Evolutionary conservation across 352 stramenopile species (phyloP).

Genomic region (Globisporangium barbulae): DNA sequence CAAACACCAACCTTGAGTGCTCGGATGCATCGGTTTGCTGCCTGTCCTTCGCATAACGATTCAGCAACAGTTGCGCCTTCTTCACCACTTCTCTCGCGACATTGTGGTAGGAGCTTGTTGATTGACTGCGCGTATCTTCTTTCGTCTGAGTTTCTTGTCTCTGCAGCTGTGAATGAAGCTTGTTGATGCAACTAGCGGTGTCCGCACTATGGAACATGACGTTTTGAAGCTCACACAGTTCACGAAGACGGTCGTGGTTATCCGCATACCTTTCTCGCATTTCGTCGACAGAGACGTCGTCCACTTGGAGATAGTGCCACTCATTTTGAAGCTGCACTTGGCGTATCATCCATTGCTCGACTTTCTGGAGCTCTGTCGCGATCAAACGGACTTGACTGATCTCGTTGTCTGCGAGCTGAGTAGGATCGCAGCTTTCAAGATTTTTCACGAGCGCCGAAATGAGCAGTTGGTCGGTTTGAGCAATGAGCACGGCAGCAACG

Average conservation of each 20-base stretch:
- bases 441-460: neutral
- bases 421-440: neutral
- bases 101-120: conserved; percentile 24
- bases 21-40: neutral
- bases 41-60: conserved; percentile 19
- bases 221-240: conserved; percentile 49
- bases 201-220: conserved; percentile 36
- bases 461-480: conserved; percentile 5
- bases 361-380: conserved; percentile 30
- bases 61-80: conserved; percentile 32
- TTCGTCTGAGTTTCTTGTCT: conserved; percentile 14
- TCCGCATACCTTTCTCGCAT: conserved; percentile 52
- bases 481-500: conserved; percentile 14
- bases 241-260: conserved; percentile 42
- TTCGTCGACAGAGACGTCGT: conserved; percentile 36
- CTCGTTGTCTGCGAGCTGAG: neutral
- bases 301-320: conserved; percentile 46
- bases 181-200: conserved; percentile 31
- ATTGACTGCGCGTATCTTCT: neutral
- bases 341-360: conserved; percentile 66
- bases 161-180: conserved; percentile 31
- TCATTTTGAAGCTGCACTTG: conserved; percentile 66
- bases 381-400: conserved; percentile 25
- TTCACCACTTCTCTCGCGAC: conserved; percentile 26
- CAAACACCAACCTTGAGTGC: neutral